Evolutionary conservation across 2,329 filamentous ascomycete genomes (phyloP), one percentile per base, ranked within the genome.

Genomic region (Trichophyton verrucosum): DNA sequence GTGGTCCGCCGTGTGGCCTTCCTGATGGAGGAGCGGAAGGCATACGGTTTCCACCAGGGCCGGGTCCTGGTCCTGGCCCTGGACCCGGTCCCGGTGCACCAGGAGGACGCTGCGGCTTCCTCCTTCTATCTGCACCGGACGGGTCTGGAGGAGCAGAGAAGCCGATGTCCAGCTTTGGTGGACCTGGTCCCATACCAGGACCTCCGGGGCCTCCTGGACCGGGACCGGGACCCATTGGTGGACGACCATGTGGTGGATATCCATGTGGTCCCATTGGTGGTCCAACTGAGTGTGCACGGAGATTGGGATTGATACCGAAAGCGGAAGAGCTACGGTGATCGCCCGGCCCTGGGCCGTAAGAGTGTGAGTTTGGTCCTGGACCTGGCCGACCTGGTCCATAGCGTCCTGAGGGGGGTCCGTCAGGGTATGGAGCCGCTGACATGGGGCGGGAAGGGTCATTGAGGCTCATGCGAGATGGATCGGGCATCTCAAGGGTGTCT

Each of bases 261-360:
- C 68, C 69, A 67, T 72, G 70, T 68, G 65, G 22, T 65, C 67
- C 46, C 70, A 72, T 61, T 69, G 58, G 38, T 6, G 51, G 65
- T 58, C 15, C 49, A 62, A 72, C 67, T 17, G 73, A 74, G 61
- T 72, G 71, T n/a, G 75, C 66, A 59, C 75, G 74, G 60, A 78
- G 72, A 61, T 77, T 78, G 13, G 76, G 76, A 60, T 78, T 78
- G 64, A 78, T 76, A 9, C 75, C 75, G 66, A 78, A 78, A 13
- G 76, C 76, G 46, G 76, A 78, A 57, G 72, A 75, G 46, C 76
- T 74, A 46, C 76, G 74, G 36, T 71, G 68, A 57, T 76, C 75
- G 2, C 49, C 49, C 8, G 73, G 68, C 15, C 49, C 49, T 8
- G 73, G 68, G 60, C 69, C 68, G 64, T 72, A 74, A 24, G 66